phyloP scores from a whole-genome alignment of 108 stramenopile species.

The Fragilaria radians region DNA sequence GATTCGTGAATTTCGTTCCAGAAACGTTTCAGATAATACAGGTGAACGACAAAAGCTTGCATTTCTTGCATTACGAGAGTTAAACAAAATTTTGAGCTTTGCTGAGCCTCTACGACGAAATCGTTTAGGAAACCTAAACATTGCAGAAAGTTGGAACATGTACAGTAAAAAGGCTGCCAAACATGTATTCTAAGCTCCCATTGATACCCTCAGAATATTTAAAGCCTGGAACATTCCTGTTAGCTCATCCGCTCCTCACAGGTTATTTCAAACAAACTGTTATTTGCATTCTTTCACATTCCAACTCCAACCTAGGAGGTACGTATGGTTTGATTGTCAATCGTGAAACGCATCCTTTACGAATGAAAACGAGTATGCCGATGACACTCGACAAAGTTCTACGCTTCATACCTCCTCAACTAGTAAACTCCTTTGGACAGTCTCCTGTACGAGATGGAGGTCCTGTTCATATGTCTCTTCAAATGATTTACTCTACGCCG shows the following conservation, averaged over 20 bases:
- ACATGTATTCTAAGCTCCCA: conserved; percentile 26
- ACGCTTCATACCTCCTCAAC: conserved; percentile 24
- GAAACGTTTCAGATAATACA: conserved; percentile 23
- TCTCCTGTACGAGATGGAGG: conserved; percentile 63
- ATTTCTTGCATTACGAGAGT: conserved; percentile 53
- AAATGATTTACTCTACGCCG: conserved; percentile 53
- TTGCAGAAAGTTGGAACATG: conserved; percentile 23
- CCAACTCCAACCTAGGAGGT: conserved; percentile 9
- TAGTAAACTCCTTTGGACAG: conserved; percentile 52
- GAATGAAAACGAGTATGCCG: conserved; percentile 17
- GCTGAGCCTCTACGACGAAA: conserved; percentile 32
- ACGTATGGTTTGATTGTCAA: conserved; percentile 83
- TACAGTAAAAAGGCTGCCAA: conserved; percentile 14
- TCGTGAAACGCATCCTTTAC: conserved; percentile 31
- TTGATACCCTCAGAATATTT: conserved; percentile 23
- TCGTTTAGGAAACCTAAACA: conserved; percentile 10
- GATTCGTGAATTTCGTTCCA: conserved; percentile 63
- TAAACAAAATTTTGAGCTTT: conserved; percentile 70
- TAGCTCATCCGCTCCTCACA: conserved; percentile 74
- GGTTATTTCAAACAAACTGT: conserved; percentile 69
- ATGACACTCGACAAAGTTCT: conserved; percentile 23
- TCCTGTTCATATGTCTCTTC: conserved; percentile 68
- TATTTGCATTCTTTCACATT: conserved; percentile 68
- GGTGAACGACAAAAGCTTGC: conserved; percentile 46
- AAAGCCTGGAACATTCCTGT: conserved; percentile 62